Percentiles rank a stretch among this genome's conserved stretches.
Evolutionary conservation across 2,329 filamentous ascomycete species (phyloP).

Genomic region (Pseudocercospora fuligena): DNA sequence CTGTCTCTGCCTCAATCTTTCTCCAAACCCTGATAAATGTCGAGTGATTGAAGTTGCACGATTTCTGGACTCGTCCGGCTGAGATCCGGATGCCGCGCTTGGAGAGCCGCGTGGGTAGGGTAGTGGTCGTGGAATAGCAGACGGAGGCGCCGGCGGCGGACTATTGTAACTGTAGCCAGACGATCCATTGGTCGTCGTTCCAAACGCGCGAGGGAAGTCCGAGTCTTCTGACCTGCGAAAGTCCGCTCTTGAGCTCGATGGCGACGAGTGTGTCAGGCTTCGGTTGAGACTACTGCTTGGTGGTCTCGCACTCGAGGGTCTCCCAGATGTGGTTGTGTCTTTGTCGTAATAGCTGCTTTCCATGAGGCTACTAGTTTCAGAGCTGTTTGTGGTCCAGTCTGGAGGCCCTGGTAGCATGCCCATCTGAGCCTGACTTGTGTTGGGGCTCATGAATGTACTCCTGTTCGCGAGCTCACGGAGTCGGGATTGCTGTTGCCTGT

Average conservation of each 20-base stretch:
- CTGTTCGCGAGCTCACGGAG: conserved; percentile 84
- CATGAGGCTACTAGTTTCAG: conserved; percentile 35
- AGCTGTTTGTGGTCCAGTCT: conserved; percentile 30
- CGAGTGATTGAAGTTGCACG: conserved; percentile 36
- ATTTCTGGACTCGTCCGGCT: conserved; percentile 19
- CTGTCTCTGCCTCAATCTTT: conserved; percentile 33
- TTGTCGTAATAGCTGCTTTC: conserved; percentile 27
- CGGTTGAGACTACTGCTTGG: conserved; percentile 36
- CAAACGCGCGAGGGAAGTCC: not conserved
- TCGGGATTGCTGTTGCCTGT: conserved; percentile 75
- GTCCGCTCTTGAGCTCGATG: conserved; percentile 30
- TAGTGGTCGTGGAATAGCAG: not conserved
- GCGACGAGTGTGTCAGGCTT: conserved; percentile 30
- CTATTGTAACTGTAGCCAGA: not conserved
- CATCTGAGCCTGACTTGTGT: conserved; percentile 17
- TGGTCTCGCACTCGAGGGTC: conserved; percentile 37
- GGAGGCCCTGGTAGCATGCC: conserved; percentile 17
- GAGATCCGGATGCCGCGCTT: not conserved
- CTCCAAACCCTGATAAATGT: conserved; percentile 39
- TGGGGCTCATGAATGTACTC: conserved; percentile 62
- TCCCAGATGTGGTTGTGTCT: conserved; percentile 21
- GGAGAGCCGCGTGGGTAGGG: not conserved
- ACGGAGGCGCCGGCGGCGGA: not conserved
- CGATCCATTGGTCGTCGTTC: not conserved
- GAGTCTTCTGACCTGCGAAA: not conserved